Base-by-base conservation (phyloP, 2,329 filamentous ascomycete genomes). In the Cucurbitaria berberidis region DNA sequence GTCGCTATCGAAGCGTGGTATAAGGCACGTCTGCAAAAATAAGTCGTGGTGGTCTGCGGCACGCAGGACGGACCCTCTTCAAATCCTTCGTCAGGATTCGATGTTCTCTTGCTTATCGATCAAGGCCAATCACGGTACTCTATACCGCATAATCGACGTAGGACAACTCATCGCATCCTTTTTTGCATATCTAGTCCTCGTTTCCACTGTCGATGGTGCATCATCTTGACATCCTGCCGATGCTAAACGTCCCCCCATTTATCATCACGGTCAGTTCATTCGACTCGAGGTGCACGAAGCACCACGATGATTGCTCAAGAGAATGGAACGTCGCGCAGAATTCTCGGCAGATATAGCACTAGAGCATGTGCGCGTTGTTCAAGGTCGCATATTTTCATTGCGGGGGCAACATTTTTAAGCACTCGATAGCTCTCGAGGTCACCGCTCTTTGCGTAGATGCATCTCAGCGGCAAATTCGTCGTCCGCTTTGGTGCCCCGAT, bases 1-100 rank as follows among this genome's bases (percentile, higher is more conserved):
- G 21, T 45, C 19, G 53, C 36, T n/a, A 61, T 61, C 38, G 55
- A 63, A 42, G 38, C 42, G 19, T 59, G 57, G 60, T 54, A 53
- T 21, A 55, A 51, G 34, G 42, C 45, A n/a, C 52, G 49, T 39
- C 41, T 57, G 32, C 32, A 56, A 8, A 21, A 42, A 42, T 42
- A 16, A 29, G 16, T 15, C 35, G 18, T 21, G 22, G 3, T 7
- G n/a, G 19, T 39, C 19, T 11, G 6, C 19, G 7, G 10, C 21
- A 24, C 36, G 22, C 7, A 3, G n/a, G 29, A 3, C 9, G 22
- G 40, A 18, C 40, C 29, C 29, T 24, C 40, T 42, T 42, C 16
- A 42, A 9, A 5, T 15, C 3, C 10, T 13, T 24, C 16, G 40
- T 24, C 24, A 42, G 19, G 40, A n/a, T 29, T 26, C 15, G n/a